Percentiles rank a stretch among this genome's conserved stretches.
phyloP scores from a whole-genome alignment of 2,329 filamentous ascomycete genomes.

The Sporothrix brasiliensis region DNA sequence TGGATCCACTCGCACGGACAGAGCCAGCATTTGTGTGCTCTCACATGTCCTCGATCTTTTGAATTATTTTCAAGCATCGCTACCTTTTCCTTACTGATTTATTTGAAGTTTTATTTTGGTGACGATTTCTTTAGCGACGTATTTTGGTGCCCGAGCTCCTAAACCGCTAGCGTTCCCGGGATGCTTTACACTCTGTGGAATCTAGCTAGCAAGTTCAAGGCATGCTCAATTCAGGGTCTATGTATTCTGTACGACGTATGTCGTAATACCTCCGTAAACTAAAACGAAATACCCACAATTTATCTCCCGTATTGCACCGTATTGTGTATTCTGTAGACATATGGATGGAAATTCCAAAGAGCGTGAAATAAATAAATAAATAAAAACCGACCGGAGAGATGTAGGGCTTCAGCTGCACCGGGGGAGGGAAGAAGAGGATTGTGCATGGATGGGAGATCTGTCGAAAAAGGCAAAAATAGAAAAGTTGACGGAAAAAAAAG shows the following conservation, averaged over 20 bases:
- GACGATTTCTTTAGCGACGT: neutral
- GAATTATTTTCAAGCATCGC: neutral
- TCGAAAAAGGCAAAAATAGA: neutral
- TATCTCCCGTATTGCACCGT: slow-evolving; percentile 23
- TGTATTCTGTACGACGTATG: neutral
- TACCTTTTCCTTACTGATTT: neutral
- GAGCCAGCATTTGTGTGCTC: neutral
- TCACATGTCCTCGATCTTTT: neutral
- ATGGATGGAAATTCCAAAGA: neutral
- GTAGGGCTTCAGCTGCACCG: neutral
- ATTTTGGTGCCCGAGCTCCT: slow-evolving; percentile 6
- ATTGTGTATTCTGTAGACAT: too few species aligned
- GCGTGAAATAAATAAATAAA: neutral
- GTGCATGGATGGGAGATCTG: neutral
- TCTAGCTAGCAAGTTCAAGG: neutral
- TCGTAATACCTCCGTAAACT: neutral
- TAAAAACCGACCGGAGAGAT: neutral
- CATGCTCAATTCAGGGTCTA: neutral
- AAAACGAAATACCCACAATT: slow-evolving; percentile 10
- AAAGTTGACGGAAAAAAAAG: neutral
- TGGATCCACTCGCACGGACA: slow-evolving; percentile 7
- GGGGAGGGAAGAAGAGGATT: neutral
- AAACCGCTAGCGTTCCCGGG: neutral
- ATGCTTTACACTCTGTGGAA: neutral
- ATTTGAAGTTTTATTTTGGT: neutral